Conservation (phyloP, 208 protist species). For the Histomonas meleagridis region DNA sequence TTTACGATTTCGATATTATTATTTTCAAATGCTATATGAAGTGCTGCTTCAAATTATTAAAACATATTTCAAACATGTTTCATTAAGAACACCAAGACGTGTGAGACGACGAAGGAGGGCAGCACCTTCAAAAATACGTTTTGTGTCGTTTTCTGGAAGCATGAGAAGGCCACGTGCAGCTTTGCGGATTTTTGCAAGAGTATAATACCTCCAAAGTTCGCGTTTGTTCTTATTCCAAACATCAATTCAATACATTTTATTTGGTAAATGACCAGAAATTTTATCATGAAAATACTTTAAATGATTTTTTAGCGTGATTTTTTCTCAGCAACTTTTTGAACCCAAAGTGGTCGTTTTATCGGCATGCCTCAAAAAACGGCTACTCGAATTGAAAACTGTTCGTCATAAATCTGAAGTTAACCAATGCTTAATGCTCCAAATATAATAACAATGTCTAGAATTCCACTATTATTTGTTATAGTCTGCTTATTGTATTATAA, state of each 20-base stretch:
- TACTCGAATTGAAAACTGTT: too few relatives aligned
- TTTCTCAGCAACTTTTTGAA: neutral
- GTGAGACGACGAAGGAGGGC: constrained; percentile 94
- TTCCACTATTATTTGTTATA: neutral
- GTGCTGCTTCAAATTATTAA: too few relatives aligned
- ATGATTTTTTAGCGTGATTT: too few relatives aligned
- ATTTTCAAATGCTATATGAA: too few relatives aligned
- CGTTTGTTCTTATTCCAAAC: constrained; percentile 97
- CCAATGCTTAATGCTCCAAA: neutral
- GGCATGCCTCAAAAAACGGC: neutral
- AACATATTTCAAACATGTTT: too few relatives aligned
- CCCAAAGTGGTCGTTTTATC: neutral
- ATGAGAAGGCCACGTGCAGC: constrained; percentile 93
- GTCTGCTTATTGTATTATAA: neutral
- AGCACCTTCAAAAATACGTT: constrained; percentile 86
- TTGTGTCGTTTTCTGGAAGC: constrained; percentile 86
- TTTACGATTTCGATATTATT: too few relatives aligned
- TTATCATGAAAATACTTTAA: too few relatives aligned
- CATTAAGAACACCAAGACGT: constrained; percentile 89
- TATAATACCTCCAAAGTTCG: constrained; percentile 95
- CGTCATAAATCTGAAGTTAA: too few relatives aligned
- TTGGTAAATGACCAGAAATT: too few relatives aligned
- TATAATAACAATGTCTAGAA: neutral
- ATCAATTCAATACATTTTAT: too few relatives aligned
- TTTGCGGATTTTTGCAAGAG: constrained; percentile 93